Base-by-base conservation (phyloP, 2,329 filamentous ascomycete species). In the Stemphylium vesicarium region DNA sequence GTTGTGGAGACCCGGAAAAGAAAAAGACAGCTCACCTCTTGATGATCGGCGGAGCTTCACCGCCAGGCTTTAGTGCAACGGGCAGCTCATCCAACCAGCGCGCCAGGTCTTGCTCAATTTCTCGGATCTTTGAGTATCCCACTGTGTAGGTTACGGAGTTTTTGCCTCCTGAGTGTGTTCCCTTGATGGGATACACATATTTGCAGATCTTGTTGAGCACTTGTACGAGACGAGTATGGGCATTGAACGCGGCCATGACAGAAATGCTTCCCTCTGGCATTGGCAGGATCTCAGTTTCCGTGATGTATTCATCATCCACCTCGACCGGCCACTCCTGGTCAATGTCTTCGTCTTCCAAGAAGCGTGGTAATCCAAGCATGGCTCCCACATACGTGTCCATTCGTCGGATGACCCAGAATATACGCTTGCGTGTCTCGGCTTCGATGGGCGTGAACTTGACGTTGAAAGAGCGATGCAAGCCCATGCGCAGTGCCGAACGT, bases 11-110 rank as follows among this genome's bases (percentile, higher is more conserved):
- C n/a, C 2, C 6, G 13, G 4, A 16, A 5, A 12, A 4, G 15
- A 8, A 24, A 26, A 24, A 33, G 15, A 8, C 8, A n/a, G 75
- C 84, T 79, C 83, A 91, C 91, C 91, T 84, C 64, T 92, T 84
- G 20, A 93, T 84, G 66, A 93, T 87, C 31, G 88, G 84, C 1
- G 88, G 82, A 0, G 88, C 89, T 45, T 95, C 91, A 0, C 88
- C 84, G 57, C 91, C 92, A 1, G 92, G 92, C 57, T 89, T 88
- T 76, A 96, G 86, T 49, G 87, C 85, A 63, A 87, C 81, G 0
- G 93, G 94, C 22, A 99, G 73, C 53, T 81, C 78, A 48, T 86
- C 84, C 75, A 87, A 83, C 86, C 86, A 88, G 12, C 77, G 74
- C 64, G 87, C 84, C 47, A 88, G 75, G 65, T 88, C 85, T 50